Base-by-base conservation (phyloP, 2,329 filamentous ascomycete genomes). In the Colletotrichum gigasporum region DNA sequence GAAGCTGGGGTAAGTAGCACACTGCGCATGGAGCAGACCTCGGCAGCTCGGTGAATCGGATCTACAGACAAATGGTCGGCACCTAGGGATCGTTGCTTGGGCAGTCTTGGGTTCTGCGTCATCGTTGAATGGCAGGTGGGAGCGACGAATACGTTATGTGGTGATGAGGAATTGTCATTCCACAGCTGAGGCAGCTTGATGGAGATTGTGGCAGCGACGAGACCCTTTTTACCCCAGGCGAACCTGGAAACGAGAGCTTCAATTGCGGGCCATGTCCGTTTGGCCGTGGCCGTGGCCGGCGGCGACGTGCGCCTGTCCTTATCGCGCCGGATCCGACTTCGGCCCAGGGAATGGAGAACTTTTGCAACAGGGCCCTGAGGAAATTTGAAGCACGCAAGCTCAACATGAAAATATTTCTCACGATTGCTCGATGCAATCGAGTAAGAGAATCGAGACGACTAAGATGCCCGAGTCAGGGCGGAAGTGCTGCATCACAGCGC, bases 1-100 rank as follows among this genome's bases (percentile, higher is more conserved):
- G 24, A 26, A 52, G 35, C 39, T 52, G 60, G 39, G 54, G 53
- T 61, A 24, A n/a, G n/a, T n/a, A n/a, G n/a, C n/a, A n/a, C n/a
- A n/a, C n/a, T n/a, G 37, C 34, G 32, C n/a, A 6, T 18, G 16
- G 41, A 53, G 30, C 41, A 63, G 32, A 53, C 61, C 61, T 63
- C 61, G 61, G 61, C 61, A 60, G 47, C 47, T 63, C 55, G 60
- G 55, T 63, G 60, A 63, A 52, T 41, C 26, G 61, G 55, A 42
- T 16, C 44, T 34, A n/a, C 20, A 41, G n/a, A 26, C 9, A 42
- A n/a, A n/a, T n/a, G n/a, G n/a, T n/a, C n/a, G n/a, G n/a, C 12
- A 5, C 9, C 12, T 22, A 11, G 14, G 20, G 32, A 28, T 44
- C 18, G 14, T 34, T n/a, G 26, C 26, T 41, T 35, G 24, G 39